These are phyloP conservation scores for Kodamaea fukazawae DNA, from an alignment of 805 yeast species.

Conservation along the genomic window DNA sequence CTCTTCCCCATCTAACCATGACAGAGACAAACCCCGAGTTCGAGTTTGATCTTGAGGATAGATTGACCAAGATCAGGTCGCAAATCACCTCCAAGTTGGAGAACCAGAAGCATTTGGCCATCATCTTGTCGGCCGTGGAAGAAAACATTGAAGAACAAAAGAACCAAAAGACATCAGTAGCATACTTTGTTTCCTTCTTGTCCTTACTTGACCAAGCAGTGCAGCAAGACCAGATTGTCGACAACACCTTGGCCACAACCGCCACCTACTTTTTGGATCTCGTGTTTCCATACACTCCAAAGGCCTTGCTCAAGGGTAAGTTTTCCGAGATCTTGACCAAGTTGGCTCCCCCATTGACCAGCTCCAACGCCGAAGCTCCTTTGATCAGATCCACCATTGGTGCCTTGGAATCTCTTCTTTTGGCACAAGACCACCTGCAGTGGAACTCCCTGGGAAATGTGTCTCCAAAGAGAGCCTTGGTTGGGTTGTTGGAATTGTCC, in stretches of 20 bases:
- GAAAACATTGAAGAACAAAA: constrained; percentile 73
- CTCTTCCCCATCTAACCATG: constrained; percentile 16
- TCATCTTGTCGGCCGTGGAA: constrained; percentile 85
- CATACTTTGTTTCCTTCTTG: constrained; percentile 82
- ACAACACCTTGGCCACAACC: constrained; percentile 64
- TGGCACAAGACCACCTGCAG: constrained; percentile 74
- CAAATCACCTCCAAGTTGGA: constrained; percentile 79
- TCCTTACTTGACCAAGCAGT: constrained; percentile 77
- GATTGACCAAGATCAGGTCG: constrained; percentile 61
- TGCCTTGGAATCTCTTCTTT: constrained; percentile 71
- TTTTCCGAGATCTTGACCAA: constrained; percentile 76
- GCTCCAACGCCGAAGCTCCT: constrained; percentile 71
- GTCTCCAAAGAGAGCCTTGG: constrained; percentile 79
- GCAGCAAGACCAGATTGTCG: constrained; percentile 47
- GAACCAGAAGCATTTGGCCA: constrained; percentile 82
- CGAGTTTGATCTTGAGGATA: constrained; percentile 55
- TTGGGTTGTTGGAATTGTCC: constrained; percentile 73
- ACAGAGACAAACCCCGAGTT: constrained; percentile 39
- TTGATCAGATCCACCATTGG: constrained; percentile 82
- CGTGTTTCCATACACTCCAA: constrained; percentile 71
- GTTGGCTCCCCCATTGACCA: constrained; percentile 77
- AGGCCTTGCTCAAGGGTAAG: constrained; percentile 63
- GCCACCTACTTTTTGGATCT: constrained; percentile 80
- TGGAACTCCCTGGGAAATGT: constrained; percentile 63
- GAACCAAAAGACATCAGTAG: constrained; percentile 62